Conservation (phyloP, 1,284 basidiomycete species). For the Spongispora temasekensis region DNA sequence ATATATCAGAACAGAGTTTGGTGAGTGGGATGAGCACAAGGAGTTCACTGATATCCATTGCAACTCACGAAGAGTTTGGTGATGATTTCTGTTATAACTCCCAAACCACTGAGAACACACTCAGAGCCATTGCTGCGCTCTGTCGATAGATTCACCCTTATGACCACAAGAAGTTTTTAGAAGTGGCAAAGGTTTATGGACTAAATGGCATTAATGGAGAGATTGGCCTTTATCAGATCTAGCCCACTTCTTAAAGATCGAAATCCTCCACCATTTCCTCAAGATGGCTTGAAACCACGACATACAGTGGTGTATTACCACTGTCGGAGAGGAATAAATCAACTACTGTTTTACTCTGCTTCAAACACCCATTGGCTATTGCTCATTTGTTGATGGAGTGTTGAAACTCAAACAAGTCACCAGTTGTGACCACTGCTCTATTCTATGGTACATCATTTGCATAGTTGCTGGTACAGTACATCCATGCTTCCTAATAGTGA, state of each 20-base stretch:
- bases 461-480: neutral
- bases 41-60: neutral
- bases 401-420: neutral
- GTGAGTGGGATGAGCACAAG: neutral
- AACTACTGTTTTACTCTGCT: neutral
- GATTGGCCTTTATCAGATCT: neutral
- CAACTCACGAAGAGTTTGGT: neutral
- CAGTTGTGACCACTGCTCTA: neutral
- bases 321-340: neutral
- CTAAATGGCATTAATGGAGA: constrained; percentile 1
- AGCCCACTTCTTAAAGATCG: neutral
- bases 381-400: neutral
- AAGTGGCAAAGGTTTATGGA: neutral
- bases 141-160: neutral
- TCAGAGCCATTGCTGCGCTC: neutral
- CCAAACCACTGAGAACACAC: neutral
- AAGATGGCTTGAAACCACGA: neutral
- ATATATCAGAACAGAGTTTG: neutral
- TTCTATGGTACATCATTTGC: neutral
- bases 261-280: neutral
- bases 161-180: neutral
- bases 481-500: neutral
- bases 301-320: neutral
- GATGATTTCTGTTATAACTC: neutral
- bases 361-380: neutral